These are phyloP conservation scores for Tuber magnatum DNA, from an alignment of 495 filamentous ascomycete genomes.

Conservation along the genomic window DNA sequence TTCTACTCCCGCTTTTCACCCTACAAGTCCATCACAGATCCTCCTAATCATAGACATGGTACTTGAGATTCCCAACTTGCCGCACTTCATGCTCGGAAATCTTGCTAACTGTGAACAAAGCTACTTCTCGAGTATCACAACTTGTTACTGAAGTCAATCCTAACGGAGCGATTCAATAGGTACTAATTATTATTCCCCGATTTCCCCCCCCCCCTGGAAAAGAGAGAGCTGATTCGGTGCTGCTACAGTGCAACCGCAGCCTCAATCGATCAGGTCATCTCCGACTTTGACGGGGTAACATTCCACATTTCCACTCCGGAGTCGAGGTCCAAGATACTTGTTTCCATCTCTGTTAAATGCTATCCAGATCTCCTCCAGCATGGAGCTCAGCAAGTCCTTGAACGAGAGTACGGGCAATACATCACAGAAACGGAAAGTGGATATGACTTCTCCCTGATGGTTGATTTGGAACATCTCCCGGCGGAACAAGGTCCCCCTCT, in stretches of 20 bases:
- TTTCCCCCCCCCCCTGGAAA: too few species aligned
- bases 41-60: conserved; percentile 15
- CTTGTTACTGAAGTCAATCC: conserved; percentile 87
- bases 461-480: conserved; percentile 83
- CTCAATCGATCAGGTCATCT: conserved; percentile 92
- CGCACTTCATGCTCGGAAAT: not conserved
- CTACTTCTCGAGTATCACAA: conserved; percentile 98
- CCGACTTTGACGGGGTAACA: conserved; percentile 94
- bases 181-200: conserved; percentile 43
- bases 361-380: conserved; percentile 86
- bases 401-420: conserved; percentile 88
- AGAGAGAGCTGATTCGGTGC: conserved; percentile 8
- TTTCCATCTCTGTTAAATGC: conserved; percentile 90
- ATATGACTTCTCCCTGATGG: conserved; percentile 85
- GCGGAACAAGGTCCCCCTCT: conserved; percentile 55
- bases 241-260: conserved; percentile 63
- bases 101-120: conserved; percentile 41
- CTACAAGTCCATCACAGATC: conserved; percentile 9
- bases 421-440: conserved; percentile 79
- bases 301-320: conserved; percentile 97
- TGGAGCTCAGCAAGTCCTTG: conserved; percentile 81
- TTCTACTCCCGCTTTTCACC: conserved; percentile 1
- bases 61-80: not conserved
- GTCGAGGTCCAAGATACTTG: conserved; percentile 79
- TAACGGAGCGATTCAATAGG: conserved; percentile 92